Base-by-base conservation (phyloP, 2,329 filamentous ascomycete genomes). In the Volutella citrinella region DNA sequence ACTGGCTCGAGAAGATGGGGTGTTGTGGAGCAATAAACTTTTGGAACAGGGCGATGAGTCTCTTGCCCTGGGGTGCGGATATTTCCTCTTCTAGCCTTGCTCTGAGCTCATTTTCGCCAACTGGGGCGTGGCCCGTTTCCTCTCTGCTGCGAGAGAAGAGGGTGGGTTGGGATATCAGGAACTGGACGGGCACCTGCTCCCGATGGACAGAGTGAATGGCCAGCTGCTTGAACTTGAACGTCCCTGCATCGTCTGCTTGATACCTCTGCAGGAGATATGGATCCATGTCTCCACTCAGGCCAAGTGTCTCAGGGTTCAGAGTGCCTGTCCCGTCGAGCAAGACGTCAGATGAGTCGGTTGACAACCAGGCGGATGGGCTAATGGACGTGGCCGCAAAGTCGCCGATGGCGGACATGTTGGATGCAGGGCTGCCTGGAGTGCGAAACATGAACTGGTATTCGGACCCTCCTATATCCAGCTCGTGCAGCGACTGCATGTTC, bases 201-300 rank as follows among this genome's bases (percentile, higher is more conserved):
- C 26, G 17, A 10, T 43, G 40, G 8, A 49, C 37, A 1, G 45
- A 46, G 13, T 46, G 45, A 10, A 49, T 37, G 5, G 43, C 43
- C 10, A 49, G 33, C 18, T 49, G 45, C 25, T 49, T 49, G 31
- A 49, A 49, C 5, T 43, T 31, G 26, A 43, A 48, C 24, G 31
- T 43, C 12, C 40, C 46, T 4, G 11, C 19, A 1, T 41, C 36
- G 16, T 48, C 36, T 8, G 38, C 17, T 11, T 25, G 19, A 19
- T 52, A 25, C 11, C 35, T 14, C 12, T 33, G 19, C 17, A 42
- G 19, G 10, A 34, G 13, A 26, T 37, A 15, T 11, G 46, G 27
- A 25, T 41, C 32, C 37, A 36, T 34, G 23, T 48, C 38, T 15
- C 39, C 17, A 20, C 36, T 31, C 1, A 44, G 16, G 5, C 40